Conservation (phyloP, 345 rosid genomes). For the Stellera chamaejasme region DNA sequence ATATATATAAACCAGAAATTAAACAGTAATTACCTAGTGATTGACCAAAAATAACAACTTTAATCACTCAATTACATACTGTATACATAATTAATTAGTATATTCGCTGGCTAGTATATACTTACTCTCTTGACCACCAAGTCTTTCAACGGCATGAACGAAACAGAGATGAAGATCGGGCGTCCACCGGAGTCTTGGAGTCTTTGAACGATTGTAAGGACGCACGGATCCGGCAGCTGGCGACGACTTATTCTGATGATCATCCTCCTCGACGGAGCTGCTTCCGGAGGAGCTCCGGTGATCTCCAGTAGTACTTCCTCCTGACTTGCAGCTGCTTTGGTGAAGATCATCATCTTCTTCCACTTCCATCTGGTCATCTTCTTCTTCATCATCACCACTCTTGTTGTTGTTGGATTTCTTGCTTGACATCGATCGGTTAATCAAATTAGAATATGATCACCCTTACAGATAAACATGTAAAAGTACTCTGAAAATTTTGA, state of each 20-base stretch:
- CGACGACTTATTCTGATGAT: slow-evolving; percentile 17
- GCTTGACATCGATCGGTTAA: slow-evolving; percentile 23
- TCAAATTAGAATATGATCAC: too few relatives aligned
- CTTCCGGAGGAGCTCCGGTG: slow-evolving; percentile 27
- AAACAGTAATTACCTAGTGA: background rate
- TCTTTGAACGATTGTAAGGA: slow-evolving; percentile 59
- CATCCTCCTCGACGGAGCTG: slow-evolving; percentile 48
- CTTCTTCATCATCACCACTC: slow-evolving; percentile 8
- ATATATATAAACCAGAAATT: slow-evolving; percentile 15
- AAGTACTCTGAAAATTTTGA: too few relatives aligned
- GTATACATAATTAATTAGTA: background rate
- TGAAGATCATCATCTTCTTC: slow-evolving; percentile 13
- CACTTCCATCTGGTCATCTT: slow-evolving; percentile 27
- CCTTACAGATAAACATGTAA: too few relatives aligned
- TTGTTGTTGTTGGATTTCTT: slow-evolving; percentile 17
- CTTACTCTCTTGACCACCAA: slow-evolving; percentile 88
- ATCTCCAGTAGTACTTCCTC: slow-evolving; percentile 3
- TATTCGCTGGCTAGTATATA: background rate
- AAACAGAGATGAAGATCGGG: slow-evolving; percentile 82
- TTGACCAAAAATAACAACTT: background rate
- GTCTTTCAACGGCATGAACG: slow-evolving; percentile 63
- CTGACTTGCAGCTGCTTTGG: background rate
- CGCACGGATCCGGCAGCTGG: slow-evolving; percentile 44
- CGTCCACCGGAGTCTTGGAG: slow-evolving; percentile 73
- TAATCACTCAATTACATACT: too few relatives aligned